Evolutionary conservation across 2,329 filamentous ascomycete species (phyloP).

Genomic region (Hymenoscyphus occultus): DNA sequence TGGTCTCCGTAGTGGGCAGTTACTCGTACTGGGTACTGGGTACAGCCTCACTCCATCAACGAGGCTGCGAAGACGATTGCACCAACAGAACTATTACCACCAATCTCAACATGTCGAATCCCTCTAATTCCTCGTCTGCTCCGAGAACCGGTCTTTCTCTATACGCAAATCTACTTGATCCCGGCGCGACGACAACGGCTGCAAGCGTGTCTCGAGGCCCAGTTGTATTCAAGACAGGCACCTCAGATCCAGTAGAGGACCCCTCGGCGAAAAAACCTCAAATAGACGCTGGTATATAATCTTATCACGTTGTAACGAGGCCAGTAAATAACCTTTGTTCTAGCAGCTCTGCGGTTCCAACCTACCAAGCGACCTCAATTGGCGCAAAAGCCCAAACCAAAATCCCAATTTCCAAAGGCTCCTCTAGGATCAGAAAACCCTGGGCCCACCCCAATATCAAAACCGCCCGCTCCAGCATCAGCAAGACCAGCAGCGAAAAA

Average conservation of each 20-base stretch:
- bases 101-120: constrained; percentile 31
- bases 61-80: not conserved
- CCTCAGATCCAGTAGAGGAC: constrained; percentile 43
- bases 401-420: constrained; percentile 55
- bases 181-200: constrained; percentile 48
- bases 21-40: not conserved
- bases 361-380: constrained; percentile 76
- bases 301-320: constrained; percentile 32
- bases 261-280: constrained; percentile 56
- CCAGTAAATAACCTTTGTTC: constrained; percentile 45
- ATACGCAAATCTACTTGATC: constrained; percentile 79
- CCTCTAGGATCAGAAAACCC: constrained; percentile 27
- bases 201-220: constrained; percentile 73
- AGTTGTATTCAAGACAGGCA: constrained; percentile 61
- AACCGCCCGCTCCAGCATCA: constrained; percentile 33
- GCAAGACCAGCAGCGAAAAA: constrained; percentile 54
- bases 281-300: constrained; percentile 58
- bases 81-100: not conserved
- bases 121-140: constrained; percentile 34
- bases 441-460: constrained; percentile 32
- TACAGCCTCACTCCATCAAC: not conserved
- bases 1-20: not conserved
- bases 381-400: constrained; percentile 58
- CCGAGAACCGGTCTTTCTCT: constrained; percentile 59
- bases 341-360: constrained; percentile 76